phyloP scores from a whole-genome alignment of 129 eudicot species.

The Apium graveolens region DNA sequence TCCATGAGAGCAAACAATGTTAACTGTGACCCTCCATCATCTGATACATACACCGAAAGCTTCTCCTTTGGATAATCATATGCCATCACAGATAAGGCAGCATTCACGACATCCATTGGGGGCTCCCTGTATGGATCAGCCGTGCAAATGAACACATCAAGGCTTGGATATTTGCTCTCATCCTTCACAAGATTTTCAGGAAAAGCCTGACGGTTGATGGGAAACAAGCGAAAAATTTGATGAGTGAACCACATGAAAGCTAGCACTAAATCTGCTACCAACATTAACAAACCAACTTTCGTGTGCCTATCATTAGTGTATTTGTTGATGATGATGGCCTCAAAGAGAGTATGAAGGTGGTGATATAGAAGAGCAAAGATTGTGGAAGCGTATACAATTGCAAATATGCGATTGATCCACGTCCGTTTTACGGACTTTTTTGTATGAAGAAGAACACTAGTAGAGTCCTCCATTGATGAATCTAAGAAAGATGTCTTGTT shows the following conservation, averaged over 20 bases:
- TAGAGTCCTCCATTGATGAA: constrained; percentile 8
- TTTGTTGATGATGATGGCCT: constrained; percentile 6
- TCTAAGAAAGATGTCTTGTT: no score
- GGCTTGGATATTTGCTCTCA: constrained; percentile 30
- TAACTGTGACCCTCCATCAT: constrained; percentile 48
- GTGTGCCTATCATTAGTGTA: background rate
- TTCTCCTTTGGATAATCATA: constrained; percentile 50
- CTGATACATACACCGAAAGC: constrained; percentile 45
- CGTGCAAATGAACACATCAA: constrained; percentile 67
- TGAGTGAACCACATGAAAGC: constrained; percentile 44
- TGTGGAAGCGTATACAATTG: constrained; percentile 28
- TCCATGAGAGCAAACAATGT: constrained; percentile 45
- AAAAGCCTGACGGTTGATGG: constrained; percentile 24
- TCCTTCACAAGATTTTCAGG: constrained; percentile 30
- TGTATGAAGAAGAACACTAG: constrained; percentile 19
- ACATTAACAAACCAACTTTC: constrained; percentile 14
- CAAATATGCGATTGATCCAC: constrained; percentile 44
- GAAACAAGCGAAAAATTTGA: constrained; percentile 46
- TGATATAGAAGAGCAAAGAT: constrained; percentile 29
- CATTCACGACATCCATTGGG: constrained; percentile 46
- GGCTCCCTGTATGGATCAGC: constrained; percentile 75
- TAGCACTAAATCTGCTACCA: constrained; percentile 35
- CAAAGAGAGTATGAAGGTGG: constrained; percentile 15
- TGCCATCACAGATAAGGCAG: constrained; percentile 55
- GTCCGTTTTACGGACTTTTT: constrained; percentile 20